These are phyloP conservation scores for Magnolia changhungtana DNA, from an alignment of 164 flowering plant genomes.

Conservation along the genomic window DNA sequence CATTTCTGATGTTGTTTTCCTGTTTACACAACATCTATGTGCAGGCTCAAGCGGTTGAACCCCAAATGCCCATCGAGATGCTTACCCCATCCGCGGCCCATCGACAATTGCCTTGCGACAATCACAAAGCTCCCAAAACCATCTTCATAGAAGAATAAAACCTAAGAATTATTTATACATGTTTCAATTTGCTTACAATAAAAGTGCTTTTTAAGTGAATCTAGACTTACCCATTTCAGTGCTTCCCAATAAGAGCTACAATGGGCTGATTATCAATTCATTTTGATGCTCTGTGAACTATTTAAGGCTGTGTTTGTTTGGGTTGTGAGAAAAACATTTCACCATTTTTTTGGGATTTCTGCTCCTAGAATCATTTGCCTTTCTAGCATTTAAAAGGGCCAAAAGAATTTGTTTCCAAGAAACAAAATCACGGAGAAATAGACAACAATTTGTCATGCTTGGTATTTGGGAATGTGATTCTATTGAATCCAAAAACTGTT, in stretches of 20 bases:
- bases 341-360: too few relatives aligned
- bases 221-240: background rate
- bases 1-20: background rate
- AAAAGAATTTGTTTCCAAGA: too few relatives aligned
- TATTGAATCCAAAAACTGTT: too few relatives aligned
- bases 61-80: slow-evolving; percentile 39
- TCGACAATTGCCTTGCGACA: slow-evolving; percentile 64
- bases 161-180: background rate
- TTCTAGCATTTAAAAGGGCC: too few relatives aligned
- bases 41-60: slow-evolving; percentile 60
- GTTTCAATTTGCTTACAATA: background rate
- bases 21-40: background rate
- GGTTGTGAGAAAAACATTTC: too few relatives aligned
- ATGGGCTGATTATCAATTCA: background rate
- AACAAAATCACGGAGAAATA: too few relatives aligned
- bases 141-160: background rate
- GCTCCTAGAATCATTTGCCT: too few relatives aligned
- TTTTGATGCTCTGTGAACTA: too few relatives aligned
- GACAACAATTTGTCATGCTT: too few relatives aligned
- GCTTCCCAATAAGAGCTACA: background rate
- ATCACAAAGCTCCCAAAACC: slow-evolving; percentile 22
- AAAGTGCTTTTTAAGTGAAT: background rate
- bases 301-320: too few relatives aligned
- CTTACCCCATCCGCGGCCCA: slow-evolving; percentile 73
- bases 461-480: too few relatives aligned